These are phyloP conservation scores for Trichoderma aggressivum DNA, from an alignment of 2,329 filamentous ascomycete genomes.

Conservation along the genomic window DNA sequence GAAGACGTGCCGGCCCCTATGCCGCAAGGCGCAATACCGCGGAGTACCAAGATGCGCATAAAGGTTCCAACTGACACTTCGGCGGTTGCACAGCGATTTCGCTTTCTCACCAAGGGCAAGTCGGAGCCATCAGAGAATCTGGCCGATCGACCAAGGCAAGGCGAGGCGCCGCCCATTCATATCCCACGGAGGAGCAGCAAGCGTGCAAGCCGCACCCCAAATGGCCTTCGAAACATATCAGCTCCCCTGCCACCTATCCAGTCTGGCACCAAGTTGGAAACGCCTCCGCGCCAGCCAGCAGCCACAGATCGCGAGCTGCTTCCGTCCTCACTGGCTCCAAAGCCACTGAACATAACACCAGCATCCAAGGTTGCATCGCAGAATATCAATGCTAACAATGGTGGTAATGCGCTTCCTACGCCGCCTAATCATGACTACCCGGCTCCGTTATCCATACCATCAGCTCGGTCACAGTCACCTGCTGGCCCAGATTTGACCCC, in stretches of 20 bases:
- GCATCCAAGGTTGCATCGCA: slow-evolving; percentile 17
- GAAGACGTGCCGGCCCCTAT: not conserved
- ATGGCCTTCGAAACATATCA: slow-evolving; percentile 17
- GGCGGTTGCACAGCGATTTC: slow-evolving; percentile 36
- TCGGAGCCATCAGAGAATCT: slow-evolving; percentile 30
- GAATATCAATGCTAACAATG: not conserved
- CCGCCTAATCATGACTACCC: slow-evolving; percentile 27
- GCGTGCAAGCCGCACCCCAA: slow-evolving; percentile 29
- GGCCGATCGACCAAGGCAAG: slow-evolving; percentile 51
- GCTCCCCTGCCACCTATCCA: slow-evolving; percentile 10
- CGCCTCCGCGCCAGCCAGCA: slow-evolving; percentile 26
- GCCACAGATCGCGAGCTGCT: slow-evolving; percentile 36
- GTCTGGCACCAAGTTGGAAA: slow-evolving; percentile 35
- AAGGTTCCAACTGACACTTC: slow-evolving; percentile 21
- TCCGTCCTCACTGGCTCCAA: slow-evolving; percentile 34
- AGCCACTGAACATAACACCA: slow-evolving; percentile 21
- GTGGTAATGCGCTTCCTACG: slow-evolving; percentile 32
- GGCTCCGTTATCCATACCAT: slow-evolving; percentile 7
- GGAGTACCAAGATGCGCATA: slow-evolving; percentile 5
- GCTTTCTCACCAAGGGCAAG: slow-evolving; percentile 35
- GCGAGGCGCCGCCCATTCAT: slow-evolving; percentile 58
- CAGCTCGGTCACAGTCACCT: slow-evolving; percentile 21
- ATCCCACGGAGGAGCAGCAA: slow-evolving; percentile 52
- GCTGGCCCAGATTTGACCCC: slow-evolving; percentile 25
- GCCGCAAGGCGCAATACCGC: not conserved